Percentiles rank a stretch among this genome's conserved stretches.
phyloP scores from a whole-genome alignment of 441 rosid species.

The Codiaeum variegatum region DNA sequence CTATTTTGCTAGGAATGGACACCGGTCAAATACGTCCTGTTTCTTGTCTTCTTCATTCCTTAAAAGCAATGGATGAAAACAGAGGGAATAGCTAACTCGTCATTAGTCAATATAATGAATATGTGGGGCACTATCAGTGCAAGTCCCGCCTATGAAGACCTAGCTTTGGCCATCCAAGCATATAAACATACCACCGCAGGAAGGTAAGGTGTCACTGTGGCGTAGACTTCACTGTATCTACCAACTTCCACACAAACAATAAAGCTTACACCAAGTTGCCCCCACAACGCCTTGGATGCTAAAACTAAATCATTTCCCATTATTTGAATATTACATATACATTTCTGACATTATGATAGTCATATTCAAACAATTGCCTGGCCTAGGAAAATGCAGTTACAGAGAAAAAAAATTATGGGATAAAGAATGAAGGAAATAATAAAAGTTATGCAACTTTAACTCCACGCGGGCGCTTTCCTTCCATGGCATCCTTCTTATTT shows the following conservation, averaged over 20 bases:
- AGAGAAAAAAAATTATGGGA: conserved; percentile 17
- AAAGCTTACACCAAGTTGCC: background rate
- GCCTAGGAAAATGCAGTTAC: conserved; percentile 21
- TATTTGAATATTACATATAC: conserved; percentile 35
- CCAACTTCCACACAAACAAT: background rate
- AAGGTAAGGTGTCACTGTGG: no score
- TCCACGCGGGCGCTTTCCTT: conserved; percentile 80
- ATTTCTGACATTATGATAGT: conserved; percentile 23
- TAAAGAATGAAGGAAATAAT: conserved; percentile 35
- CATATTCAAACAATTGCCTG: conserved; percentile 28
- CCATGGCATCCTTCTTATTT: conserved; percentile 83
- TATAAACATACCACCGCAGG: no score
- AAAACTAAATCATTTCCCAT: conserved; percentile 28
- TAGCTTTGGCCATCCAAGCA: background rate
- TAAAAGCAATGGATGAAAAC: background rate
- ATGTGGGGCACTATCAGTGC: background rate
- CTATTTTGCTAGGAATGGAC: no score
- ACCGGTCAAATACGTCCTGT: background rate
- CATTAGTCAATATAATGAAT: background rate
- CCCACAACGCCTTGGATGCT: conserved; percentile 7
- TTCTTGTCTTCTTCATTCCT: background rate
- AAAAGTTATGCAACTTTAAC: conserved; percentile 51
- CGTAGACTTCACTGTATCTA: background rate
- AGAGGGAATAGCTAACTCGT: background rate
- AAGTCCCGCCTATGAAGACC: background rate